phyloP scores from a whole-genome alignment of 768 basidiomycete genomes.

The Rhizopogon vinicolor region DNA sequence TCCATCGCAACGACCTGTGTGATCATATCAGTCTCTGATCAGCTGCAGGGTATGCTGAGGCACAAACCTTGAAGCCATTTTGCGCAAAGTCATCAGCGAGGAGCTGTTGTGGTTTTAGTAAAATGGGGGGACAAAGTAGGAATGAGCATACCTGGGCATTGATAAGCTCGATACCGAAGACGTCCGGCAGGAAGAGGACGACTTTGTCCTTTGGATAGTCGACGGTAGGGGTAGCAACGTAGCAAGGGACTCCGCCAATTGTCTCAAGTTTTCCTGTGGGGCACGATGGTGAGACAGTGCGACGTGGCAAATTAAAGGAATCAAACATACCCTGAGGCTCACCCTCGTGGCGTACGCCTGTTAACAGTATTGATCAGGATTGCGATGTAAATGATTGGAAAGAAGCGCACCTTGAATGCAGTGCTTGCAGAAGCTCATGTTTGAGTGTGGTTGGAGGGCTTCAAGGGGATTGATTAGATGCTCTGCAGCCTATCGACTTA shows the following conservation, averaged over 20 bases:
- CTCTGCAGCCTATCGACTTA: background rate
- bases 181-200: slow-evolving; percentile 49
- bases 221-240: slow-evolving; percentile 47
- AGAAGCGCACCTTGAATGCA: slow-evolving; percentile 46
- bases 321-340: slow-evolving; percentile 34
- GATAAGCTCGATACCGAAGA: slow-evolving; percentile 43
- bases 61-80: slow-evolving; percentile 32
- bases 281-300: background rate
- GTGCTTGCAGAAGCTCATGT: slow-evolving; percentile 52
- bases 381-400: background rate
- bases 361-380: background rate
- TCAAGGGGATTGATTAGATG: background rate
- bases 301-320: background rate
- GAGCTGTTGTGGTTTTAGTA: slow-evolving; percentile 14
- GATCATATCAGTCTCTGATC: background rate
- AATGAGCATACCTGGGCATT: slow-evolving; percentile 37
- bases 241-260: slow-evolving; percentile 44
- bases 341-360: slow-evolving; percentile 51
- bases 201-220: slow-evolving; percentile 54
- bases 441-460: background rate
- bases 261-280: slow-evolving; percentile 40
- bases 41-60: no score
- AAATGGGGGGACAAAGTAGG: background rate
- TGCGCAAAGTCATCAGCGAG: slow-evolving; percentile 31
- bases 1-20: slow-evolving; percentile 29